A percentile compares a stretch with the other conserved stretches of the same genome.
phyloP scores from a whole-genome alignment of 2,329 filamentous ascomycete species.

The Fusarium nurragi region DNA sequence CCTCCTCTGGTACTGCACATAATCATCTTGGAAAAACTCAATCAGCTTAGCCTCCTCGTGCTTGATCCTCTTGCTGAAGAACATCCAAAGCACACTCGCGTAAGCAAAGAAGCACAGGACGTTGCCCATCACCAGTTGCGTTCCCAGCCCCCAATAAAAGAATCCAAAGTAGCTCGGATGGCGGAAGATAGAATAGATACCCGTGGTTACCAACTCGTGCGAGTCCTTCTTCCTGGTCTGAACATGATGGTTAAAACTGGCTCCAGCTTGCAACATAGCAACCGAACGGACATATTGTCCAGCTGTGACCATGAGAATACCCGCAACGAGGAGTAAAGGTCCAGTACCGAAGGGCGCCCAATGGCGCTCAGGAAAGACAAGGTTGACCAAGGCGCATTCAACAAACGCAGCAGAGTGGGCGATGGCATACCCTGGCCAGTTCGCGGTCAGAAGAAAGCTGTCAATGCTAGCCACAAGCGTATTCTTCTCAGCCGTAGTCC shows the following conservation, averaged over 20 bases:
- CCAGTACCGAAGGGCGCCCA: constrained; percentile 58
- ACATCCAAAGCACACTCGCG: constrained; percentile 79
- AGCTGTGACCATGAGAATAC: constrained; percentile 69
- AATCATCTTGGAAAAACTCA: constrained; percentile 85
- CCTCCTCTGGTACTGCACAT: constrained; percentile 74
- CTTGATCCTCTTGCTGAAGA: constrained; percentile 79
- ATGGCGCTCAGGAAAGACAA: constrained; percentile 62
- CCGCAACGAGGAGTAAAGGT: constrained; percentile 60
- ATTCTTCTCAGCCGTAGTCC: constrained; percentile 86
- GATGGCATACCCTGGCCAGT: constrained; percentile 84
- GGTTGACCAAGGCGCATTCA: constrained; percentile 73
- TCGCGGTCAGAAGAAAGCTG: constrained; percentile 84
- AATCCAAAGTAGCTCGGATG: constrained; percentile 98
- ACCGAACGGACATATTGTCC: constrained; percentile 81
- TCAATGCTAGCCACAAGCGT: constrained; percentile 74
- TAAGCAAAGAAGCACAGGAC: constrained; percentile 79
- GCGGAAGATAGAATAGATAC: constrained; percentile 78
- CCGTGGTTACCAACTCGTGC: constrained; percentile 84
- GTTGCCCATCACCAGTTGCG: constrained; percentile 90
- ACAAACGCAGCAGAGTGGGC: constrained; percentile 79
- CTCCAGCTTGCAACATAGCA: constrained; percentile 89
- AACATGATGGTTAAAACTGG: constrained; percentile 90
- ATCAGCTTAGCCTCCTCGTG: constrained; percentile 83
- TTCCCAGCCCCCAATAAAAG: constrained; percentile 98
- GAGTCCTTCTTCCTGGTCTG: constrained; percentile 73